These are phyloP conservation scores for Colletotrichum sojae DNA, from an alignment of 2,329 filamentous ascomycete species.

Conservation along the genomic window DNA sequence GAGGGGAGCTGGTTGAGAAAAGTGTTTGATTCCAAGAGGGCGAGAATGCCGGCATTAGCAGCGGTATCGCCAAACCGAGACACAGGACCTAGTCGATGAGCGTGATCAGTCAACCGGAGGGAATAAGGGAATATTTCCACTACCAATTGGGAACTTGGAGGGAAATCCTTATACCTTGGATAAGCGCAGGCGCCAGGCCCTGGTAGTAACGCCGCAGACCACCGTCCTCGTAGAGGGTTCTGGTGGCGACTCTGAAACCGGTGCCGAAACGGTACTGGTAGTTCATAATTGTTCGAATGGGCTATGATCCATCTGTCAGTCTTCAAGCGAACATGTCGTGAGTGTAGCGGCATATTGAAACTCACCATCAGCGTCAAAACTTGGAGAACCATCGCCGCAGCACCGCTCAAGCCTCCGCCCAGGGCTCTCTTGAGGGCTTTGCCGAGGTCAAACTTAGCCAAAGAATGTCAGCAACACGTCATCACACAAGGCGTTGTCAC, in stretches of 20 bases:
- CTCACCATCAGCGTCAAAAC: constrained; percentile 63
- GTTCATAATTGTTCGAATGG: constrained; percentile 65
- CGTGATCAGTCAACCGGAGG: background rate
- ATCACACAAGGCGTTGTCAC: no score
- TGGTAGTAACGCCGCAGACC: constrained; percentile 61
- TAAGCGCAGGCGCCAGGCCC: constrained; percentile 59
- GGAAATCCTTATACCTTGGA: constrained; percentile 54
- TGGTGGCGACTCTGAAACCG: constrained; percentile 55
- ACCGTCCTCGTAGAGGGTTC: constrained; percentile 58
- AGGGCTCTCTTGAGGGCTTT: constrained; percentile 60
- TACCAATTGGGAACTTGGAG: no score
- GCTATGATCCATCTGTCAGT: constrained; percentile 46
- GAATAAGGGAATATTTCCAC: no score
- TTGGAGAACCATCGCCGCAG: constrained; percentile 63
- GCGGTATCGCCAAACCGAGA: constrained; percentile 64
- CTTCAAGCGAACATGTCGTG: no score
- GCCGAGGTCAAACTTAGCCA: constrained; percentile 58
- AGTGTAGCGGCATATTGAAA: no score
- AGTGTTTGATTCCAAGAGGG: constrained; percentile 61
- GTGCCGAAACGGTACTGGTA: constrained; percentile 64
- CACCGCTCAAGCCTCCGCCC: constrained; percentile 62
- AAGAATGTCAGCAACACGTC: background rate
- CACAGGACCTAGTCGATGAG: constrained; percentile 53
- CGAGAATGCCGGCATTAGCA: constrained; percentile 64
- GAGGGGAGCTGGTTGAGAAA: constrained; percentile 60